Conservation (phyloP, 208 protist genomes). For the Porcisia deanei region DNA sequence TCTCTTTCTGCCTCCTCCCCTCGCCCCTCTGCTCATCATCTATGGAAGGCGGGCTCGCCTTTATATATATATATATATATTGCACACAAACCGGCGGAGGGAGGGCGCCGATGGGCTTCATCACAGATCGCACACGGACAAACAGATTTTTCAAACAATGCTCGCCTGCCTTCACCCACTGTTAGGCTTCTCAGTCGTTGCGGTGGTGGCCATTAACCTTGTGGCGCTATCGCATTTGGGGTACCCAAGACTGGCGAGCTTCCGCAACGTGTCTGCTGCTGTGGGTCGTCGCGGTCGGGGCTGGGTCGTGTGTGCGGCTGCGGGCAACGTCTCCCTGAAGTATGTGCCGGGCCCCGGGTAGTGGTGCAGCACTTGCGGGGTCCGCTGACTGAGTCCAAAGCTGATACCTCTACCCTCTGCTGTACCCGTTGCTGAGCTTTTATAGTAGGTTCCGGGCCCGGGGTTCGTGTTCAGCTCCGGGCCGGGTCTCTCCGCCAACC, state of each 20-base stretch:
- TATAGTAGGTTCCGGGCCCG: constrained; percentile 33
- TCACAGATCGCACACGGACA: no score
- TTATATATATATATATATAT: no score
- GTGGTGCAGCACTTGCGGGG: neutral
- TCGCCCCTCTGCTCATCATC: no score
- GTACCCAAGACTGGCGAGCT: constrained; percentile 37
- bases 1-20: no score
- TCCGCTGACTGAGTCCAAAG: constrained; percentile 9
- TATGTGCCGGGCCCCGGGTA: constrained; percentile 29
- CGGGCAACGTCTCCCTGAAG: constrained; percentile 6
- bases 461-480: constrained; percentile 22
- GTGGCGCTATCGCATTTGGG: constrained; percentile 9
- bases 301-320: neutral
- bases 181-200: neutral
- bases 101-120: no score
- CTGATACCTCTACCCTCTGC: neutral
- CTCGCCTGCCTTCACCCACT: neutral
- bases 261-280: constrained; percentile 31
- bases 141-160: no score
- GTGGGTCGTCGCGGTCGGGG: constrained; percentile 8
- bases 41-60: no score
- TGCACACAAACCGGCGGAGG: no score
- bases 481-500: constrained; percentile 12
- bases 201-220: neutral
- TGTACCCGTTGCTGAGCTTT: neutral